phyloP scores from a whole-genome alignment of 1,284 basidiomycete species.

The Boletus subluridellus region DNA sequence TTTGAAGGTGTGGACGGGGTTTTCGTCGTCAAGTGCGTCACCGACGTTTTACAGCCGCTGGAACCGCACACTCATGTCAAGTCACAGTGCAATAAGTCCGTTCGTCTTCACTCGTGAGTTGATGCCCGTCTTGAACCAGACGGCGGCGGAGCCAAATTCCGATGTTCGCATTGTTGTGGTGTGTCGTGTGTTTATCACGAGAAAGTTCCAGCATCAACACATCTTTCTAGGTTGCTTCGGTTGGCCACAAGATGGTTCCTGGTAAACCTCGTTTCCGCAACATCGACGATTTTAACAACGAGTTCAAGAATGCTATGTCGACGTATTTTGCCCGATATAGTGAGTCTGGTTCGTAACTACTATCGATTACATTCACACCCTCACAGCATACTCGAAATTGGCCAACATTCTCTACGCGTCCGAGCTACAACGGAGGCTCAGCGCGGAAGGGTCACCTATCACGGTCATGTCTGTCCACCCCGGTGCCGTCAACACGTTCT shows the following conservation, averaged over 20 bases:
- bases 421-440: too few species aligned
- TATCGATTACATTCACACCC: not conserved
- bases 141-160: too few species aligned
- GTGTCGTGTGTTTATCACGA: constrained; percentile 11
- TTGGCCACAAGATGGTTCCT: constrained; percentile 20
- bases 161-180: constrained; percentile 42
- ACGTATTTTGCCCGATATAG: constrained; percentile 38
- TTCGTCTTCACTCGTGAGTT: constrained; percentile 48
- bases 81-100: constrained; percentile 43
- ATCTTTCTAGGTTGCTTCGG: constrained; percentile 23
- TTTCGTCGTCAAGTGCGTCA: constrained; percentile 44
- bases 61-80: not conserved
- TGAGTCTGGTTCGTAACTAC: constrained; percentile 18
- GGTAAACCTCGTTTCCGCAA: constrained; percentile 34
- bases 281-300: constrained; percentile 41
- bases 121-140: constrained; percentile 42
- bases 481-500: constrained; percentile 42
- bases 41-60: not conserved
- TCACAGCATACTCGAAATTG: constrained; percentile 41
- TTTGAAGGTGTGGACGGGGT: constrained; percentile 37
- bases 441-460: too few species aligned
- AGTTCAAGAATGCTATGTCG: constrained; percentile 29
- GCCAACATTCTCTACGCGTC: constrained; percentile 26
- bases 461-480: constrained; percentile 28
- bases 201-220: not conserved